Base-by-base conservation (phyloP, 2,329 filamentous ascomycete genomes). In the Beauveria caledonica region DNA sequence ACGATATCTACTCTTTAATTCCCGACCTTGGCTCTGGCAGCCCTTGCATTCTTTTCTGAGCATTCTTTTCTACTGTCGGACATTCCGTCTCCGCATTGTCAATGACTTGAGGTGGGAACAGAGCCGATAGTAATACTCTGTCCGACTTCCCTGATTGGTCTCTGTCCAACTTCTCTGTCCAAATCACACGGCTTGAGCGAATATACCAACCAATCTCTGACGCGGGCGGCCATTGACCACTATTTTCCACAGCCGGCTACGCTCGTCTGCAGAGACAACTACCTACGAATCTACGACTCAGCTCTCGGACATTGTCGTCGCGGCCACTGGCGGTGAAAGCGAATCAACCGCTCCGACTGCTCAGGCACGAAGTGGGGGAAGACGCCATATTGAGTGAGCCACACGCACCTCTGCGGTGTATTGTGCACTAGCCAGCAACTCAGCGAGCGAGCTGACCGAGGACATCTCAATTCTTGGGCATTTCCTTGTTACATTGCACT, bases 321-420 rank as follows among this genome's bases (percentile, higher is more conserved):
- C 55, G 48, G n/a, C 50, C 40, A 23, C 33, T 15, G 5, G 13
- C 33, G 21, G 23, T 21, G 27, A n/a, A 21, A 45, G 29, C 42
- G 40, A 60, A 49, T 29, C 50, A 33, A 36, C 39, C 29, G 23
- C 25, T 11, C 33, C 33, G 17, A 42, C 25, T 33, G 17, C 17
- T 21, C 50, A 19, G 33, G 36, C 52, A 55, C 27, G 39, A 59
- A 52, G 58, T 46, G 40, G 49, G 49, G 40, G 36, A 50, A 40
- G 40, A 46, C 39, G 40, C 58, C 58, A 48, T 23, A 58, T 60
- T 50, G 50, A 46, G 58, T 50, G 50, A 46, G 58, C 58, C 50
- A 60, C 49, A 27, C 58, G 40, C 48, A 46, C 49, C 39, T 45
- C 39, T 44, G 29, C 39, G 10, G 19, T 33, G 6, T 45, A 19